Conservation (phyloP, 768 basidiomycete genomes). For the Kondoa malvinella region DNA sequence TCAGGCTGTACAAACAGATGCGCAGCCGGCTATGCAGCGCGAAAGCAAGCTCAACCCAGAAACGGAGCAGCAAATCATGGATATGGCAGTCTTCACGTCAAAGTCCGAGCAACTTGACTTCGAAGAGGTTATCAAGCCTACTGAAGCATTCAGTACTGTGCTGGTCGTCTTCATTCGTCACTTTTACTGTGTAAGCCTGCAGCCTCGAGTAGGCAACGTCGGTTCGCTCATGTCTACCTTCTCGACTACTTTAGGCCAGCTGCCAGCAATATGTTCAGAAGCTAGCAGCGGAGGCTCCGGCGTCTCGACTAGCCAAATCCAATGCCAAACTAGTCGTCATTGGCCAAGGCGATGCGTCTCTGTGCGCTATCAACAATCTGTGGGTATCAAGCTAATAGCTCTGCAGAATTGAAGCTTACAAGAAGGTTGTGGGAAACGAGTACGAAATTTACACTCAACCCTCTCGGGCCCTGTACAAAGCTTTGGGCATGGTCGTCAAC, state of each 20-base stretch:
- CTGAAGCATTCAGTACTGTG: too few species aligned
- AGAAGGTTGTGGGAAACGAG: not conserved
- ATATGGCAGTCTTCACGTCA: too few species aligned
- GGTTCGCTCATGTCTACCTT: not conserved
- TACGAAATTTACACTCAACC: constrained; percentile 7
- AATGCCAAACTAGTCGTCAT: not conserved
- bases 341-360: not conserved
- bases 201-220: too few species aligned
- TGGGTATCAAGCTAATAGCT: not conserved
- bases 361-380: not conserved
- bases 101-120: too few species aligned
- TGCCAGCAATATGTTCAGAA: not conserved
- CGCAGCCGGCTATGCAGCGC: too few species aligned
- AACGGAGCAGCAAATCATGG: too few species aligned
- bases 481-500: not conserved
- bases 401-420: not conserved
- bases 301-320: not conserved
- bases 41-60: too few species aligned
- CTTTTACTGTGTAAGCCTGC: too few species aligned
- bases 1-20: too few species aligned
- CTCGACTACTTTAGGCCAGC: not conserved
- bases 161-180: constrained; percentile 5
- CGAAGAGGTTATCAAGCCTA: too few species aligned
- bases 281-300: not conserved
- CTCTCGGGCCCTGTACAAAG: not conserved